These are phyloP conservation scores for Piper betle DNA, from an alignment of 164 flowering plant species.

Conservation along the genomic window DNA sequence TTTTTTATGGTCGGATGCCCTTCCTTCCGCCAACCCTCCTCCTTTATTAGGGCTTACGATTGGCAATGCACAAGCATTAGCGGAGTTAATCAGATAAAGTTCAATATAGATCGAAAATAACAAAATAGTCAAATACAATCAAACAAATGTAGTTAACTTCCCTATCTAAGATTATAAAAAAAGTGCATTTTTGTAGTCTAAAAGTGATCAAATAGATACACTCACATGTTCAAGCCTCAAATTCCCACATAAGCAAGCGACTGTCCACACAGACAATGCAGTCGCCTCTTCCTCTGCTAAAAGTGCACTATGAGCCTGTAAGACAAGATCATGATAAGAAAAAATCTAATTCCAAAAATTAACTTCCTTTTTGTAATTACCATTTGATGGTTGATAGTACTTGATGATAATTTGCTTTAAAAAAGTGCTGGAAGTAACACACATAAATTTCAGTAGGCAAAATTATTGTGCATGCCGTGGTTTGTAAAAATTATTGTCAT, in stretches of 20 bases:
- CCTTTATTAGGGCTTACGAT: too few species aligned
- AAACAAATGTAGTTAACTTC: background rate
- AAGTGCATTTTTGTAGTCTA: background rate
- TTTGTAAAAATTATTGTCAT: too few species aligned
- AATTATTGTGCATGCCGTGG: too few species aligned
- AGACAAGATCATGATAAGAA: background rate
- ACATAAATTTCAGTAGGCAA: too few species aligned
- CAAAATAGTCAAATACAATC: background rate
- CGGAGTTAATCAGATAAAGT: too few species aligned
- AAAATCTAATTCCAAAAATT: too few species aligned
- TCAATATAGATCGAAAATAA: background rate
- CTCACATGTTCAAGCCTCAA: conserved; percentile 83
- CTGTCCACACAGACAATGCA: conserved; percentile 78
- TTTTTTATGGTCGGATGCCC: too few species aligned
- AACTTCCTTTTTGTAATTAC: background rate
- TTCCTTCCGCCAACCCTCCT: too few species aligned
- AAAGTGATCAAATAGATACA: background rate
- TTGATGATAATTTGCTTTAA: background rate
- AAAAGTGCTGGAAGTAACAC: background rate
- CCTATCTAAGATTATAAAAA: background rate
- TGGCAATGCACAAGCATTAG: too few species aligned
- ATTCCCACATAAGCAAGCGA: conserved; percentile 84
- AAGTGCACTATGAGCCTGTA: conserved; percentile 66
- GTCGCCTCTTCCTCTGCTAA: conserved; percentile 86
- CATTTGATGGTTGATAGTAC: background rate